A percentile compares a stretch with the other conserved stretches of the same genome.
Evolutionary conservation across 768 basidiomycete genomes (phyloP).

Genomic region (Phaeolepiota aurea): DNA sequence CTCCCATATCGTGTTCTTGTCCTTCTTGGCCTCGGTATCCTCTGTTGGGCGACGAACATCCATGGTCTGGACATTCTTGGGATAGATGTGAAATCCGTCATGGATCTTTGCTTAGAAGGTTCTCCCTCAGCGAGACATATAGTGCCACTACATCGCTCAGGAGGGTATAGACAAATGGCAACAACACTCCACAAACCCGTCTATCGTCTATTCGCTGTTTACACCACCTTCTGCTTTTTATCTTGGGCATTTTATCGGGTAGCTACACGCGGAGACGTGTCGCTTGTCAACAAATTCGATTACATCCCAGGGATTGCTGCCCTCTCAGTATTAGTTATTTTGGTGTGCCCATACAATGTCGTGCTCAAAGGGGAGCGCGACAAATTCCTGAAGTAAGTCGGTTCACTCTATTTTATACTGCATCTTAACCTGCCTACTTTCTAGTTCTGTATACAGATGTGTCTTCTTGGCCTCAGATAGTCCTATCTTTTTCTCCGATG

Average conservation of each 20-base stretch:
- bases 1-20: slow-evolving; percentile 88
- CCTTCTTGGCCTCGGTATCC: slow-evolving; percentile 68
- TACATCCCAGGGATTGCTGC: slow-evolving; percentile 66
- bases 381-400: slow-evolving; percentile 68
- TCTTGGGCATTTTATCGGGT: slow-evolving; percentile 67
- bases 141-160: slow-evolving; percentile 17
- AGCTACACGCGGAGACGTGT: slow-evolving; percentile 46
- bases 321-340: slow-evolving; percentile 43
- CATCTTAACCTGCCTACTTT: slow-evolving; percentile 4
- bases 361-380: slow-evolving; percentile 66
- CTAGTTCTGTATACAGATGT: slow-evolving; percentile 70
- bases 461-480: slow-evolving; percentile 50
- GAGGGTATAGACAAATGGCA: slow-evolving; percentile 25
- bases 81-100: slow-evolving; percentile 61
- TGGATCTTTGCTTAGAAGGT: slow-evolving; percentile 51
- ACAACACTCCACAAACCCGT: slow-evolving; percentile 45
- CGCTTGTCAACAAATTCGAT: slow-evolving; percentile 66
- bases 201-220: slow-evolving; percentile 61
- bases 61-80: slow-evolving; percentile 72
- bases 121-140: slow-evolving; percentile 14
- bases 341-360: slow-evolving; percentile 63
- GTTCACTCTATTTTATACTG: slow-evolving; percentile 4
- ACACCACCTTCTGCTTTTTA: slow-evolving; percentile 48
- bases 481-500: slow-evolving; percentile 81
- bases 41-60: slow-evolving; percentile 91